Evolutionary conservation across 1,284 basidiomycete species (phyloP).

Genomic region (Ganoderma sinense): DNA sequence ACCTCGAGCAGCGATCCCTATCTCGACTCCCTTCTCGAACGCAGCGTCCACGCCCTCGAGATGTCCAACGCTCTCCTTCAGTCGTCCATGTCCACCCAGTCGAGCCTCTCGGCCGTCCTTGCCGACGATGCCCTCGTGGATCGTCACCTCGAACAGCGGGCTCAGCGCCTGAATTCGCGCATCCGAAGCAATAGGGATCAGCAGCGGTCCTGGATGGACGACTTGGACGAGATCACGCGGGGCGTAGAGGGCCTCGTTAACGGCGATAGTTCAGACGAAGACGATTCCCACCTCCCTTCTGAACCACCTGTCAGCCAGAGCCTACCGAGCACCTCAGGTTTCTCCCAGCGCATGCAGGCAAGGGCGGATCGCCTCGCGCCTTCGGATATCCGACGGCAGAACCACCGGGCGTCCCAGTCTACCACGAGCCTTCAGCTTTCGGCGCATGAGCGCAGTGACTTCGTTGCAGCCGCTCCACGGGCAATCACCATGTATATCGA

Average conservation of each 20-base stretch:
- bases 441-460: constrained; percentile 55
- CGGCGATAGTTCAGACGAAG: constrained; percentile 38
- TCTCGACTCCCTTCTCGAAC: constrained; percentile 77
- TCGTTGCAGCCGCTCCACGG: constrained; percentile 72
- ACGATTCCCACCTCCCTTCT: constrained; percentile 15
- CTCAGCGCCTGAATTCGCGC: constrained; percentile 56
- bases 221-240: constrained; percentile 62
- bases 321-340: constrained; percentile 46
- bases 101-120: constrained; percentile 59
- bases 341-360: constrained; percentile 30
- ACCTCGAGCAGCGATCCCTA: constrained; percentile 48
- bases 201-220: constrained; percentile 68
- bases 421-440: constrained; percentile 57
- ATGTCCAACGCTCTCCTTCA: constrained; percentile 81
- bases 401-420: constrained; percentile 23
- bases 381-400: constrained; percentile 45
- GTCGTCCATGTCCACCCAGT: constrained; percentile 74
- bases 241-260: constrained; percentile 64
- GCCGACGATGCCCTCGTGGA: constrained; percentile 48
- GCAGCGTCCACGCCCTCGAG: constrained; percentile 83
- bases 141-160: constrained; percentile 51
- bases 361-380: constrained; percentile 50
- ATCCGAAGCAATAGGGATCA: constrained; percentile 51
- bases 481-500: constrained; percentile 77
- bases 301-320: constrained; percentile 58